Conservation (phyloP, 495 filamentous ascomycete genomes). For the Aspergillus mulundensis region DNA sequence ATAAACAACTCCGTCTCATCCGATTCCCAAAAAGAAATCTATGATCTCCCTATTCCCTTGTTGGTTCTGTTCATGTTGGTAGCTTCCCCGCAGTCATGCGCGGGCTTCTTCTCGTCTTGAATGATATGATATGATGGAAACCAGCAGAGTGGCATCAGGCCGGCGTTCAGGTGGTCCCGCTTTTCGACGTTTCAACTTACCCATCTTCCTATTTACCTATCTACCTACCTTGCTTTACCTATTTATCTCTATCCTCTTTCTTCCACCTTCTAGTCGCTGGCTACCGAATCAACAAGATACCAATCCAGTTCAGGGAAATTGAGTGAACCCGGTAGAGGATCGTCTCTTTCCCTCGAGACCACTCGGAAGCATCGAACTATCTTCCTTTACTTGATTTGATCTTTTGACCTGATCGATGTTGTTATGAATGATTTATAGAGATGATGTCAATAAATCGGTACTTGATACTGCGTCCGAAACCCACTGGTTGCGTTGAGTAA, state of each 20-base stretch:
- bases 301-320: not conserved
- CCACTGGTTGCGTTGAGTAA: not conserved
- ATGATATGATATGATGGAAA: constrained; percentile 22
- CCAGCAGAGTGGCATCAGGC: constrained; percentile 47
- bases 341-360: constrained; percentile 3
- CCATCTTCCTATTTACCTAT: constrained; percentile 29
- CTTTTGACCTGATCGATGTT: constrained; percentile 38
- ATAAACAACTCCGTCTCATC: constrained; percentile 18
- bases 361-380: constrained; percentile 5
- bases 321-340: not conserved
- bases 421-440: constrained; percentile 50
- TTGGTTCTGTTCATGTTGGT: constrained; percentile 42
- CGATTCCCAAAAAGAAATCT: constrained; percentile 31
- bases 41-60: constrained; percentile 25
- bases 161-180: constrained; percentile 47
- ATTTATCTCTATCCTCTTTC: constrained; percentile 19
- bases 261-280: not conserved
- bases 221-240: constrained; percentile 18
- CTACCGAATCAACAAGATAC: not conserved
- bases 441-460: constrained; percentile 25
- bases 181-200: constrained; percentile 24
- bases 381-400: constrained; percentile 12
- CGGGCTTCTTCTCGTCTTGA: constrained; percentile 24
- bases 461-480: constrained; percentile 12
- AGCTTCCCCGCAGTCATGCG: constrained; percentile 33